Base-by-base conservation (phyloP, 163 green algal species). In the Chlamydomonas reinhardtii region DNA sequence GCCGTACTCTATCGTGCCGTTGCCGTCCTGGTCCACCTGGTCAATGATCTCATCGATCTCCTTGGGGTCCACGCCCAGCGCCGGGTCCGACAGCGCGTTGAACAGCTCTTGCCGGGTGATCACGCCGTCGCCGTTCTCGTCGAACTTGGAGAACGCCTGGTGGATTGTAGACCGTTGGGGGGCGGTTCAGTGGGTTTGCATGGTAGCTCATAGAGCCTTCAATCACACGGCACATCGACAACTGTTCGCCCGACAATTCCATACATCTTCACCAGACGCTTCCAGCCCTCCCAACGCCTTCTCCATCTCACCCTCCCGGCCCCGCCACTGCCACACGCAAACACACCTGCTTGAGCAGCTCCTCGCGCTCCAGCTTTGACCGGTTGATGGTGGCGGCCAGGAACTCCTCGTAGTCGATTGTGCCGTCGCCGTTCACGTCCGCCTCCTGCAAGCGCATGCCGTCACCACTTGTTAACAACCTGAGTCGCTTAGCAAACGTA, bases 381-480 rank as follows among this genome's bases (percentile, higher is more conserved):
- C 93, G 56, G 89, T 96, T 94, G 77, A 98, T 93, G n/a, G 95
- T 98, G 72, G 96, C 95, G 3, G 94, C 94, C 66, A 99, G 80
- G 87, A 98, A 99, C 94, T 99, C 96, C 76, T 98, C 91, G 81
- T 95, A 96, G 78, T 96, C 92, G 24, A 97, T 92, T 25, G 87
- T 92, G 65, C 94, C 94, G 78, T 95, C 94, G 12, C 91, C 92
- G 68, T 97, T 93, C 0, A 95, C 83, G 83, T 97, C 94, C 15
- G 92, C 90, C 52, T 91, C 80, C 80, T 86, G 69, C 62, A 35
- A 48, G n/a, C n/a, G n/a, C n/a, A n/a, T n/a, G n/a, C n/a, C n/a
- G n/a, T n/a, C n/a, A n/a, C n/a, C n/a, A n/a, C n/a, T n/a, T n/a
- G n/a, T n/a, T n/a, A n/a, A n/a, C n/a, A n/a, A n/a, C n/a, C n/a